A percentile compares a stretch with the other conserved stretches of the same genome.
phyloP scores from a whole-genome alignment of 805 yeast genomes.

The Blastobotrys parvus region DNA sequence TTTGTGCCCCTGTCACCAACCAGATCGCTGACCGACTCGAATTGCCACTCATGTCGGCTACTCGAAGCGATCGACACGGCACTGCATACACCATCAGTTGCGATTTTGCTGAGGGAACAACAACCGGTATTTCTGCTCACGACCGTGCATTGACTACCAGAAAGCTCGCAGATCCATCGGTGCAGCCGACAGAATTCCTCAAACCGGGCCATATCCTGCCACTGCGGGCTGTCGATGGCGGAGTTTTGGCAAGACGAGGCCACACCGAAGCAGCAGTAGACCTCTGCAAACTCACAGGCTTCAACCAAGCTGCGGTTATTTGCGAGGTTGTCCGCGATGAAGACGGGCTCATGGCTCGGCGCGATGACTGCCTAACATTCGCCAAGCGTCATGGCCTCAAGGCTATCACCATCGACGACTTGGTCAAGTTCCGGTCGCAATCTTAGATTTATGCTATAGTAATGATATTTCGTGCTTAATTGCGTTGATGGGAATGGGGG shows the following conservation, averaged over 20 bases:
- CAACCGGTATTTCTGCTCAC: constrained; percentile 94
- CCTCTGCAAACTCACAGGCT: constrained; percentile 64
- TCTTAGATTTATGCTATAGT: background rate
- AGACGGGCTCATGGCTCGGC: constrained; percentile 93
- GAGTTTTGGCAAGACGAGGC: constrained; percentile 75
- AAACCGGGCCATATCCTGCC: constrained; percentile 96
- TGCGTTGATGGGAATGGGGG: background rate
- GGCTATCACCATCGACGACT: constrained; percentile 68
- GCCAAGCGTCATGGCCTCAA: constrained; percentile 53
- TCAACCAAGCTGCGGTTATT: constrained; percentile 82
- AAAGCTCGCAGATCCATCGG: constrained; percentile 52
- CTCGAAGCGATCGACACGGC: constrained; percentile 75
- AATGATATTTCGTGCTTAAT: constrained; percentile 1
- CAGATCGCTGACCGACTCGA: constrained; percentile 72
- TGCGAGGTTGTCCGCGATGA: constrained; percentile 90
- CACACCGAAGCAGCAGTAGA: constrained; percentile 98
- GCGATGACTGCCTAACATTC: constrained; percentile 74
- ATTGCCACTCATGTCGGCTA: constrained; percentile 66
- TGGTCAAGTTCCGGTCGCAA: constrained; percentile 40
- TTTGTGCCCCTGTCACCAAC: constrained; percentile 80
- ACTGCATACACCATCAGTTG: constrained; percentile 95
- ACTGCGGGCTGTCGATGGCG: constrained; percentile 80
- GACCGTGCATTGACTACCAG: constrained; percentile 83
- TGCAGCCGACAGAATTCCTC: constrained; percentile 59
- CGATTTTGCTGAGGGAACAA: constrained; percentile 79